phyloP scores from a whole-genome alignment of 2,329 filamentous ascomycete genomes.

The Pseudogymnoascus sp. region DNA sequence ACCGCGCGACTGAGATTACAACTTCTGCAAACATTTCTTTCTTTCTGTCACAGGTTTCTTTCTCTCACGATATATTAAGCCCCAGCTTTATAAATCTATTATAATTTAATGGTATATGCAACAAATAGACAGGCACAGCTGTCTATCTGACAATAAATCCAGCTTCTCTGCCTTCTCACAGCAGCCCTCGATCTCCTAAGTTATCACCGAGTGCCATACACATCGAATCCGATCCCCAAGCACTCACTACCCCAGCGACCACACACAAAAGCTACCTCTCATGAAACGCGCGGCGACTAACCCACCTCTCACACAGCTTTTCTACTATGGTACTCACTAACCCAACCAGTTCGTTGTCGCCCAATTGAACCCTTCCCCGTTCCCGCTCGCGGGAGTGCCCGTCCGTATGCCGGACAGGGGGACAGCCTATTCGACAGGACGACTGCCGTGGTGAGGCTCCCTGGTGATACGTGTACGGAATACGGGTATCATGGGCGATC shows the following conservation, averaged over 20 bases:
- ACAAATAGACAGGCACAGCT: background rate
- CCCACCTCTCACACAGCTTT: background rate
- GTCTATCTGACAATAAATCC: background rate
- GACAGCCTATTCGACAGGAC: background rate
- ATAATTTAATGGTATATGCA: background rate
- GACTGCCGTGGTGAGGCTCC: background rate
- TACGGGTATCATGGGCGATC: background rate
- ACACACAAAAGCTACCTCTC: background rate
- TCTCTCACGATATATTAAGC: background rate
- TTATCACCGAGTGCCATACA: background rate
- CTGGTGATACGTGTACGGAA: background rate
- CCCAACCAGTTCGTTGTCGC: background rate
- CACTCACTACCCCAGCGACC: background rate
- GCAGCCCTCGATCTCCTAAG: background rate
- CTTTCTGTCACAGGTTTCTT: background rate
- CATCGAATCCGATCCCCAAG: background rate
- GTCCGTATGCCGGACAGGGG: background rate
- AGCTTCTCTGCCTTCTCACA: background rate
- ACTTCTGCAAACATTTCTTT: background rate
- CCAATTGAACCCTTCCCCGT: background rate
- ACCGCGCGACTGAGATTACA: background rate
- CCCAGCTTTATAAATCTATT: background rate
- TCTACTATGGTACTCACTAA: background rate
- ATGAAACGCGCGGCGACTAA: background rate
- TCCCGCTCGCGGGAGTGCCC: conserved; percentile 1